phyloP scores from a whole-genome alignment of 2,329 filamentous ascomycete species.

The Raffaelea arxii region DNA sequence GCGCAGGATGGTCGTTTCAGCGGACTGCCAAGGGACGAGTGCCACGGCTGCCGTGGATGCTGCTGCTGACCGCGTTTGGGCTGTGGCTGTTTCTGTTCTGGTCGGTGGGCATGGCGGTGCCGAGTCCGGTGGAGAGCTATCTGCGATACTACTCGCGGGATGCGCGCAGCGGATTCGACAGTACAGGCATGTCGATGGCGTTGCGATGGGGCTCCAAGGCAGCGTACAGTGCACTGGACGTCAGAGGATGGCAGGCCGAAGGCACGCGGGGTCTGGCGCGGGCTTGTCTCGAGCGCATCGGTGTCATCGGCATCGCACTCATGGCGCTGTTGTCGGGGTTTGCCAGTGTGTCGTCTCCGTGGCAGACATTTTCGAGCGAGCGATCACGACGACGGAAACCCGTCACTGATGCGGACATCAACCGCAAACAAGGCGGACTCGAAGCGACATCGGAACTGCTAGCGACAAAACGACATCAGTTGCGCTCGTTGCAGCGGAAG shows the following conservation, averaged over 20 bases:
- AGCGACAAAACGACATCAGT: slow-evolving; percentile 59
- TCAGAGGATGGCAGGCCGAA: not conserved
- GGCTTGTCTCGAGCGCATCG: slow-evolving; percentile 59
- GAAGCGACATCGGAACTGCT: slow-evolving; percentile 76
- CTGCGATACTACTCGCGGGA: slow-evolving; percentile 13
- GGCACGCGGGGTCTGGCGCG: slow-evolving; percentile 27
- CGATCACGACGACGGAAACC: slow-evolving; percentile 37
- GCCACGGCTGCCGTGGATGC: slow-evolving; percentile 51
- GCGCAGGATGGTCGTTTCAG: slow-evolving; percentile 53
- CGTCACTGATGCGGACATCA: slow-evolving; percentile 64
- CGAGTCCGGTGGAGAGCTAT: slow-evolving; percentile 15
- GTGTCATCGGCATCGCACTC: slow-evolving; percentile 73
- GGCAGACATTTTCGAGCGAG: slow-evolving; percentile 67
- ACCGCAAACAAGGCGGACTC: slow-evolving; percentile 68
- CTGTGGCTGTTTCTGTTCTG: slow-evolving; percentile 68
- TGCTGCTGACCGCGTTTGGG: slow-evolving; percentile 53
- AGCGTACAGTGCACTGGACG: not conserved
- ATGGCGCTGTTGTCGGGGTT: slow-evolving; percentile 88
- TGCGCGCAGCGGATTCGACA: slow-evolving; percentile 20
- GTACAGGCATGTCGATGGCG: slow-evolving; percentile 20
- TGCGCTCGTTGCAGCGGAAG: slow-evolving; percentile 62
- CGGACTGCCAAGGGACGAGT: slow-evolving; percentile 44
- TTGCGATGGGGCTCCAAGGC: slow-evolving; percentile 8
- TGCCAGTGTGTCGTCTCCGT: slow-evolving; percentile 77
- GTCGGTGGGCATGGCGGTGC: slow-evolving; percentile 57